Conservation (phyloP, 257 asterid genomes). For the Buddleja alternifolia region DNA sequence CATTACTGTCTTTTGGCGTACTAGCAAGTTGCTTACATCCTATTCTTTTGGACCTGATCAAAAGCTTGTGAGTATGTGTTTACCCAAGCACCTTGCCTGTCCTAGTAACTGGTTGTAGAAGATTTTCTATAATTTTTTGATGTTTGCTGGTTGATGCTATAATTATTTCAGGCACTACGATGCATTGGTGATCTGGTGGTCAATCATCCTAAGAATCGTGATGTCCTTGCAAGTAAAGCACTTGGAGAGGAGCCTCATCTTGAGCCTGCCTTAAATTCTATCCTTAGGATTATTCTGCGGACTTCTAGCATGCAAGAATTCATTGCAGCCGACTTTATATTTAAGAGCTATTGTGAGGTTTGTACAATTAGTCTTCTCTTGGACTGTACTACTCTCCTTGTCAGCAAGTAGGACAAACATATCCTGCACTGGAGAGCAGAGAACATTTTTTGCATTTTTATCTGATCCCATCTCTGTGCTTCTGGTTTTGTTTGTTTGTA, state of each 20-base stretch:
- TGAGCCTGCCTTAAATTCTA: constrained; percentile 86
- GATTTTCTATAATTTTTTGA: constrained; percentile 8
- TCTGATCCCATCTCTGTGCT: neutral
- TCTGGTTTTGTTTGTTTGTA: neutral
- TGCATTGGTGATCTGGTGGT: constrained; percentile 82
- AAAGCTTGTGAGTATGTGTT: neutral
- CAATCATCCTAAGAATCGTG: constrained; percentile 75
- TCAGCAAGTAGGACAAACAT: neutral
- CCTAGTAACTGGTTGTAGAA: constrained; percentile 8
- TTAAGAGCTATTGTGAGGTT: constrained; percentile 94
- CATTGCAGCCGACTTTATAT: constrained; percentile 80
- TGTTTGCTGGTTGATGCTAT: constrained; percentile 22
- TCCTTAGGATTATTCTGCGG: constrained; percentile 76
- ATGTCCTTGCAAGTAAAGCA: constrained; percentile 72
- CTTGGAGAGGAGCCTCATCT: constrained; percentile 88
- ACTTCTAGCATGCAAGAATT: constrained; percentile 87
- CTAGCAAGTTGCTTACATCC: constrained; percentile 5
- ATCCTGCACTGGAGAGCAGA: neutral
- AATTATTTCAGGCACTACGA: constrained; percentile 69
- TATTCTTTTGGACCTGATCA: constrained; percentile 12
- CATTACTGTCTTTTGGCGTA: neutral
- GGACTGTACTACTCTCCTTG: constrained; percentile 8
- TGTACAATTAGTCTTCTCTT: constrained; percentile 33
- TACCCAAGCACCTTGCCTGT: constrained; percentile 1
- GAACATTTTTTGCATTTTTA: neutral